Evolutionary conservation across 176 grass and related monocot genomes (phyloP), one percentile per base, ranked within the genome.

Genomic region (Raddia distichophylla): DNA sequence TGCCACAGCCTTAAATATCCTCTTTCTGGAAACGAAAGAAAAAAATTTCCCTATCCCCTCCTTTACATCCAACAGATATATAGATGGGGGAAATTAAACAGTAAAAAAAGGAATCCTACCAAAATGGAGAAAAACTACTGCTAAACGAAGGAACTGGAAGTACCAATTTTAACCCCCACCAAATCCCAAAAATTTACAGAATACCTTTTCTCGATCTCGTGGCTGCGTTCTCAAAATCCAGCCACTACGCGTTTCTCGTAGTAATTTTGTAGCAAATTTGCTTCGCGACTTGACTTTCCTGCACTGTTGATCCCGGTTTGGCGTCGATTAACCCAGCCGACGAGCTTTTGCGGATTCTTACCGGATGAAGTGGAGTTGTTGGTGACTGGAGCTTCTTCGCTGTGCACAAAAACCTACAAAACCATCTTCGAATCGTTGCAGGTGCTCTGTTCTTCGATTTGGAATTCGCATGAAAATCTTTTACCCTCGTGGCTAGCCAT

Each of bases 121-220:
- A 81, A 89, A 83, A 70, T 67, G 14, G n/a, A 69, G 1, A 10
- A 51, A 69, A 37, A 27, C 5, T 19, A 46, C 42, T 11, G 49
- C 32, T 77, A 78, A 58, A 58, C 58, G 43, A 71, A 43, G 78
- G 84, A 83, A 51, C 70, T 57, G 64, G 60, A 92, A 88, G 65
- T 78, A 86, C 81, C 78, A 91, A 82, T 77, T 81, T 77, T 72
- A 58, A 68, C 74, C 49, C 76, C 77, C 76, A 61, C 75, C 70
- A 78, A 90, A 86, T 69, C 80, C 74, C 81, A 85, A 81, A 85
- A 85, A 93, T 91, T 91, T 94, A 86, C 94, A 91, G 74, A 66
- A 66, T 82, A 37, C 44, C 70, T 64, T 70, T 74, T 77, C 37
- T 47, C 60, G 3, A 51, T 73, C 52, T 53, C 76, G 86, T 79